Evolutionary conservation across 2,329 filamentous ascomycete genomes (phyloP).

Genomic region (Rhynchosporium graminicola): DNA sequence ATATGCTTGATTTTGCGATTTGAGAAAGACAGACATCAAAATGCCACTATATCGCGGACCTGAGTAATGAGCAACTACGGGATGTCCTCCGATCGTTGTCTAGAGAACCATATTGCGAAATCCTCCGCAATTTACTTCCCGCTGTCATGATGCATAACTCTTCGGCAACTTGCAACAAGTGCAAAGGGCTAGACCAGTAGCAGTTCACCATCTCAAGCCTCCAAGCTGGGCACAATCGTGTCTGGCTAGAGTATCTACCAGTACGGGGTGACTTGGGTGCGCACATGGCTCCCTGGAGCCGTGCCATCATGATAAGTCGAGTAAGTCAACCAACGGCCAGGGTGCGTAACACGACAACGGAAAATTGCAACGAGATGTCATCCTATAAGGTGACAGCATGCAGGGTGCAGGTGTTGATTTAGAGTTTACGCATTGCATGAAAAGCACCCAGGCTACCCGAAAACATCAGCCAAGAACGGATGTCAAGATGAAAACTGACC

Average conservation of each 20-base stretch:
- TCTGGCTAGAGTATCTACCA: neutral
- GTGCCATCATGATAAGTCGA: neutral
- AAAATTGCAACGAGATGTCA: slow-evolving; percentile 3
- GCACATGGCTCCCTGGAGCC: neutral
- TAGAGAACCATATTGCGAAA: neutral
- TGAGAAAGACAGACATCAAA: neutral
- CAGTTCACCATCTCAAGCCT: neutral
- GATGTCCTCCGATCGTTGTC: neutral
- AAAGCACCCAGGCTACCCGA: slow-evolving; percentile 8
- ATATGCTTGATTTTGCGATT: neutral
- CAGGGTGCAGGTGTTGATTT: neutral
- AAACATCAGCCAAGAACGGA: slow-evolving; percentile 11
- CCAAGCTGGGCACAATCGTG: neutral
- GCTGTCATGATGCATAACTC: neutral
- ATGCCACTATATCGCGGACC: too few species aligned
- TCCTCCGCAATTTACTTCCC: neutral
- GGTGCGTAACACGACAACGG: neutral
- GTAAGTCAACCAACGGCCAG: neutral
- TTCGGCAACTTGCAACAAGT: neutral
- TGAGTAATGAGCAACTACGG: neutral
- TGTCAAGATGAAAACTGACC: slow-evolving; percentile 8
- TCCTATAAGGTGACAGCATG: neutral
- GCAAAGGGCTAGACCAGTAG: neutral
- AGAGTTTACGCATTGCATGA: slow-evolving; percentile 19
- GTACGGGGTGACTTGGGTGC: neutral